Base-by-base conservation (phyloP, 2,329 filamentous ascomycete genomes). In the Dryadomyces quercus-mongolicae region DNA sequence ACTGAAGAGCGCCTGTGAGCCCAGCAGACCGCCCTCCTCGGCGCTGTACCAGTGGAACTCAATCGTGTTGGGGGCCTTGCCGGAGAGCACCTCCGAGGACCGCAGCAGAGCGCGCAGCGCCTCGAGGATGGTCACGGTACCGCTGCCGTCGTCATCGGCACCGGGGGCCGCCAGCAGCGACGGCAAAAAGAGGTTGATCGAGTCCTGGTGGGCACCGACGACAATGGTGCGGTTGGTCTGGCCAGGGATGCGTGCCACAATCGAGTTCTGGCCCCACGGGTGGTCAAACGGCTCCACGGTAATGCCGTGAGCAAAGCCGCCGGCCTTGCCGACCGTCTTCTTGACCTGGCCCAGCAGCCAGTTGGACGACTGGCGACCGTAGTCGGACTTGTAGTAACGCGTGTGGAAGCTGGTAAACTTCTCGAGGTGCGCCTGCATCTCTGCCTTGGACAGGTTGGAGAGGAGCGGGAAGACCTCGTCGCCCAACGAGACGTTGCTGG, bases 21-120 rank as follows among this genome's bases (percentile, higher is more conserved):
- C 90, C 3, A 95, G 78, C 48, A 95, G 75, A 38, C 91, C 90
- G 51, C 85, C 89, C 68, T 95, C 90, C 67, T 95, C 90, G 12
- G 88, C 90, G 47, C 84, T 88, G 72, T 95, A 95, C 89, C 89
- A 95, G 71, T 96, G 91, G 69, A 97, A 97, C 72, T 97, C 92
- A 61, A 98, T 75, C 1, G 89, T 95, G 71, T 96, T 96, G 56
- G 80, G 70, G 4, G 83, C 84, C 60, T 88, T 80, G 59, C 89
- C 89, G 51, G 77, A 71, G 42, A 84, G 70, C 56, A 95, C 77
- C 52, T 83, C 78, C 58, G 84, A 70, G n/a, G 85, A 85, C 60
- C 80, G 78, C 54, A 96, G 77, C 8, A 97, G 76, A 46, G 88
- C 85, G 40, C 89, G 82, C 64, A 98, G 80, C 3, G 90, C 88